phyloP scores from a whole-genome alignment of 148 eudicot genomes.

The Selenicereus undatus region DNA sequence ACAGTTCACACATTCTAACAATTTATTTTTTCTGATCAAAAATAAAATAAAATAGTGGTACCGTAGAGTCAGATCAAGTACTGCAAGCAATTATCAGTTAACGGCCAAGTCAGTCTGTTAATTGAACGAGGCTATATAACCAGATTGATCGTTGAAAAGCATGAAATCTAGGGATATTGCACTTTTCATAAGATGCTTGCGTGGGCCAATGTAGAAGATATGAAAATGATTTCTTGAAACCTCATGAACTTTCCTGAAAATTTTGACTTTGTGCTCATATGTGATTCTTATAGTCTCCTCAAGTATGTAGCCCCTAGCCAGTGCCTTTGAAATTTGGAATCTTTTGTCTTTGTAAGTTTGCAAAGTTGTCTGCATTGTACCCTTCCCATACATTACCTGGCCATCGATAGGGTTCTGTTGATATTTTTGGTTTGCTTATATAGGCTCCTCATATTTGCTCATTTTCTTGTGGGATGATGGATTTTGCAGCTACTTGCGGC shows the following conservation, averaged over 20 bases:
- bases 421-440: not conserved
- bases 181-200: not conserved
- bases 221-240: not conserved
- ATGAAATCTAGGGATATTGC: not conserved
- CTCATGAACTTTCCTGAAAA: not conserved
- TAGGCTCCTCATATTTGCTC: not conserved
- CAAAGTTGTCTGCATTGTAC: not conserved
- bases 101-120: not conserved
- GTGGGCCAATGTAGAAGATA: not conserved
- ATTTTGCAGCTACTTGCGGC: conserved; percentile 71
- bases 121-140: not conserved
- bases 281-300: not conserved
- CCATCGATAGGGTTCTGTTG: not conserved
- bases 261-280: not conserved
- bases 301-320: not conserved
- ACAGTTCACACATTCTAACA: not conserved
- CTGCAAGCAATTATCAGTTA: not conserved
- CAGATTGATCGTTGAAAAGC: not conserved
- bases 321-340: not conserved
- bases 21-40: too few species aligned
- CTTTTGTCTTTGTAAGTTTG: too few species aligned
- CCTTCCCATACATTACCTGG: not conserved
- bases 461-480: conserved; percentile 14
- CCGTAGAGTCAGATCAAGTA: not conserved
- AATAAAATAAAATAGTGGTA: too few species aligned